Base-by-base conservation (phyloP, 257 asterid genomes). In the Solanum chmielewskii region DNA sequence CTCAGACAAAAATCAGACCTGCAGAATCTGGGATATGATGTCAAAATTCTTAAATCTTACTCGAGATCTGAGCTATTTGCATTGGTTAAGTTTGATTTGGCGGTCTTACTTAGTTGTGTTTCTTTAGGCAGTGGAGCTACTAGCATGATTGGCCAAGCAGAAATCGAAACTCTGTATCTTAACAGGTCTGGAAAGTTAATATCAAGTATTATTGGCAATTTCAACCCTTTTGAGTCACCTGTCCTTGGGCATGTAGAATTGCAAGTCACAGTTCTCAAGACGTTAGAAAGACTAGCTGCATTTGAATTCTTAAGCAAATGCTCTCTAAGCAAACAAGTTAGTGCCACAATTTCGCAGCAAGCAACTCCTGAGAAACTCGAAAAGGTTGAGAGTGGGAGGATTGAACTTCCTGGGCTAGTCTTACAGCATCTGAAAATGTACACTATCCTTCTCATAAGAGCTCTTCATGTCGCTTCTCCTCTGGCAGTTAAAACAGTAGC, bases 401-500 rank as follows among this genome's bases (percentile, higher is more conserved):
- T 88, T 90, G 85, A 82, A 45, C 94, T 87, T 89, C 93, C 95
- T 37, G 84, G 88, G 49, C 68, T 91, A 76, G 89, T 95, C 90
- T 90, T 91, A 84, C 93, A 93, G 86, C 91, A 92, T 89, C 90
- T 97, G 89, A 93, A 90, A 90, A 93, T 91, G 91, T 95, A 93
- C 89, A 86, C 92, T 21, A 80, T 62, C 44, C 90, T 95, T 84
- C 95, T 97, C 84, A 90, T 91, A 60, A 94, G 87, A 90, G 95
- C 98, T 89, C 97, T 97, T 86, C 92, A 90, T 74, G 66, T 27
- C 87, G 89, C 91, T 90, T 91, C 99, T 90, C 97, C 99, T 31
- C 90, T 95, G 87, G 94, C 94, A 75, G 94, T 95, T 89, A 97
- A 95, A 91, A 85, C 94, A 68, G 96, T 93, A 91, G 97, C 97